Evolutionary conservation across 257 asterid genomes (phyloP), one percentile per base, ranked within the genome.

Genomic region (Leptodermis oblonga): DNA sequence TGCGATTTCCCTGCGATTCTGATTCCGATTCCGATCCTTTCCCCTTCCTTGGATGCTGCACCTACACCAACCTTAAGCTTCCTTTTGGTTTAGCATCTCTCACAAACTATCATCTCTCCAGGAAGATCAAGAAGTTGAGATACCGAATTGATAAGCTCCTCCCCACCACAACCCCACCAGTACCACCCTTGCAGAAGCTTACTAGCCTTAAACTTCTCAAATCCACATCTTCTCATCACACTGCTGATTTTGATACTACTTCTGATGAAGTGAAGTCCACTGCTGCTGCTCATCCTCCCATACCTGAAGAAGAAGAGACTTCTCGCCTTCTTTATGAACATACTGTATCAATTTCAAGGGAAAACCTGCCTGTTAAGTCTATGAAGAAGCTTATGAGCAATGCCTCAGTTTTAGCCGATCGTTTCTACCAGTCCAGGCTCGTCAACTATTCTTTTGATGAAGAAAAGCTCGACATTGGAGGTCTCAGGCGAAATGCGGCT

Each of bases 31-130:
- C n/a, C n/a, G n/a, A n/a, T n/a, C n/a, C n/a, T n/a, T n/a, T n/a
- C n/a, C n/a, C n/a, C n/a, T n/a, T n/a, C n/a, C n/a, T n/a, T n/a
- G n/a, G n/a, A n/a, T n/a, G n/a, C n/a, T n/a, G n/a, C n/a, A n/a
- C n/a, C 45, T 49, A 67, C 37, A 67, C 37, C 71, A 76, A 48
- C 5, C 2, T 15, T 36, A 61, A 61, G 66, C 66, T 33, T 36
- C n/a, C 49, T 20, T 36, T 62, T 25, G 65, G 62, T 25, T 52
- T 41, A 56, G 80, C 41, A 34, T 59, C 68, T 51, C 73, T 74
- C 58, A 77, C 62, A 55, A 80, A 73, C 66, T 56, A 43, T 28
- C 74, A 25, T 52, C 69, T 74, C 62, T 62, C 59, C 74, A 56
- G 60, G 67, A 74, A 74, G 72, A 67, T 74, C 20, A 22, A 15